These are phyloP conservation scores for Gastroboletus turbinatus DNA, from an alignment of 1,284 basidiomycete species.

Conservation along the genomic window DNA sequence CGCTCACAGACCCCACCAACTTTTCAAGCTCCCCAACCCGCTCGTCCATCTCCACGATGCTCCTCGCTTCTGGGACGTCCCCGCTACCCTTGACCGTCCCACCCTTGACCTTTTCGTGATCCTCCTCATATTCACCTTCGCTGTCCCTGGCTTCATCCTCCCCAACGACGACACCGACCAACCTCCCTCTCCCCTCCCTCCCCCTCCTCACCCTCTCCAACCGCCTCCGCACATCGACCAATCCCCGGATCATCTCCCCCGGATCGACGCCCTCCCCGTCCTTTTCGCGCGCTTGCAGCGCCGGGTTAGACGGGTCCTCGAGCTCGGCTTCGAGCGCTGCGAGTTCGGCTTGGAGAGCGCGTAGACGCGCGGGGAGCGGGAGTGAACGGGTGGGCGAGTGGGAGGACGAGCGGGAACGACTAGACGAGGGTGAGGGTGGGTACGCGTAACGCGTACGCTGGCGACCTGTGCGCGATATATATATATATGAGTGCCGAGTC, in stretches of 20 bases:
- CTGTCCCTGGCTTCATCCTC: conserved; percentile 31
- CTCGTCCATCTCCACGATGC: conserved; percentile 70
- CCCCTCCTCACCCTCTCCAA: conserved; percentile 65
- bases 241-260: conserved; percentile 70
- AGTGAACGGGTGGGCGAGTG: conserved; percentile 37
- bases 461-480: conserved; percentile 39
- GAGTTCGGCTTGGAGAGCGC: conserved; percentile 62
- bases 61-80: conserved; percentile 42
- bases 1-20: conserved; percentile 71
- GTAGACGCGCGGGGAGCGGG: conserved; percentile 61
- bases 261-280: conserved; percentile 65
- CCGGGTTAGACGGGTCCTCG: conserved; percentile 67
- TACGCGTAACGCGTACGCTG: conserved; percentile 61
- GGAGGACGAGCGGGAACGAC: conserved; percentile 17
- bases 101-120: conserved; percentile 16
- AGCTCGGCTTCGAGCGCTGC: conserved; percentile 65
- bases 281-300: conserved; percentile 44
- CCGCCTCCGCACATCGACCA: conserved; percentile 69
- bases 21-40: conserved; percentile 80
- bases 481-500: not conserved
- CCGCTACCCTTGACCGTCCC: conserved; percentile 13
- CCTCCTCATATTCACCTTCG: conserved; percentile 14
- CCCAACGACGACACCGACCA: conserved; percentile 64
- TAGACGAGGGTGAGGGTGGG: conserved; percentile 53
- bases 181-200: conserved; percentile 61